Evolutionary conservation across 495 filamentous ascomycete genomes (phyloP), one percentile per base, ranked within the genome.

Genomic region (Penicillium nucicola): DNA sequence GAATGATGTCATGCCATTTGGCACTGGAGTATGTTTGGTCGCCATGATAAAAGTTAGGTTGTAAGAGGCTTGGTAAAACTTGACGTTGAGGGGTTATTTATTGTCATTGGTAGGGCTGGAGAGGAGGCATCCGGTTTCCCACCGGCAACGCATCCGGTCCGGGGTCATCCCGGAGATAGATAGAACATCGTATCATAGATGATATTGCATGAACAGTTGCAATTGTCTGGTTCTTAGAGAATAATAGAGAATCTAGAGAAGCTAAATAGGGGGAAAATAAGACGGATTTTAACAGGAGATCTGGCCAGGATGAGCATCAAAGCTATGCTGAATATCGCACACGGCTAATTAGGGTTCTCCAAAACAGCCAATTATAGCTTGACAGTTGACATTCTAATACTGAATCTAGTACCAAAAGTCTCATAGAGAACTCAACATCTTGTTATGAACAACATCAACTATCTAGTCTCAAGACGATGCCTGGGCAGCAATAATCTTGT

Each of bases 1-100:
- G 68, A 87, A 93, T 0, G 89, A 86, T 17, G 75, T 62, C 4
- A 83, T 86, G 13, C 85, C 78, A 36, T 83, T 75, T 3, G 76
- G 43, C 6, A 65, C 57, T 1, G 72, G 72, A 11, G 53, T 37
- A 39, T 59, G 55, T 17, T 50, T 55, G n/a, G 51, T 43, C 22
- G 30, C 1, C 46, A 55, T 58, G 20, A 6, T 19, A n/a, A n/a
- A 28, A 17, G 20, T n/a, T 18, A 28, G 13, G 20, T n/a, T 18
- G 15, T 43, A 25, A 25, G 39, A 13, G 18, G 9, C 18, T 45
- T 34, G 31, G 17, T 22, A n/a, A 20, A 14, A 12, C 22, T 4
- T n/a, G 6, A 20, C 34, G 30, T 9, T 1, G 12, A 35, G 22
- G 12, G 22, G 18, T 14, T 23, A 45, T 45, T 45, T 45, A 34